Base-by-base conservation (phyloP, 2,329 filamentous ascomycete genomes). In the Ramularia endophylla region DNA sequence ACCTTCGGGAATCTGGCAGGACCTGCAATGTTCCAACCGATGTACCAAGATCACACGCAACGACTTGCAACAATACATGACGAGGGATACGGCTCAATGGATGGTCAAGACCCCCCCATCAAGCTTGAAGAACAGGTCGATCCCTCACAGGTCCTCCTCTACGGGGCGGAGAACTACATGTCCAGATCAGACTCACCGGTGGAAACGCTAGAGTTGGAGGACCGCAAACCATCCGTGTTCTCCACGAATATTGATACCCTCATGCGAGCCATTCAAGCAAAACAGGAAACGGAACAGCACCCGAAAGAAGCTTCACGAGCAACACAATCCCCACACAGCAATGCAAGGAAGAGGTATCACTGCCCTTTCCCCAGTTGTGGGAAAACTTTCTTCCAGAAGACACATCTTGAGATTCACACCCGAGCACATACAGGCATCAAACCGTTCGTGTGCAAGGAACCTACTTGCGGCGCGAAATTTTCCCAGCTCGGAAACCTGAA, bases 401-500 rank as follows among this genome's bases (percentile, higher is more conserved):
- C 89, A 1, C 90, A 97, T 56, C 74, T 95, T 8, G 85, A 92
- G 47, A 95, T 94, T 36, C 92, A 98, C 63, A 81, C 78, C 33
- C 77, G 89, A 50, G 83, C 85, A 4, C 92, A 98, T 64, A 95
- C 87, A 2, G 92, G 92, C 12, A 80, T 85, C 40, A 92, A 88
- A 62, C 90, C 90, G 46, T 95, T 90, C 62, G 84, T 94, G 15
- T 94, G 87, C 69, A 81, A 78, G 49, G 75, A 85, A 50, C 74
- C 78, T 3, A 74, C 75, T 4, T 97, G 90, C 62, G 80, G 79
- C 17, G 81, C 87, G 54, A 75, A 78, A 8, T 97, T 97, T 62
- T 92, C 87, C 11, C 90, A 95, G 63, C 74, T 87, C 6, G 90
- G 90, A 8, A 97, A 97, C 59, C 73, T 95, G 35, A 92, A 89